Evolutionary conservation across 116 monocot genomes (phyloP).

Genomic region (Trichopus zeylanicus): DNA sequence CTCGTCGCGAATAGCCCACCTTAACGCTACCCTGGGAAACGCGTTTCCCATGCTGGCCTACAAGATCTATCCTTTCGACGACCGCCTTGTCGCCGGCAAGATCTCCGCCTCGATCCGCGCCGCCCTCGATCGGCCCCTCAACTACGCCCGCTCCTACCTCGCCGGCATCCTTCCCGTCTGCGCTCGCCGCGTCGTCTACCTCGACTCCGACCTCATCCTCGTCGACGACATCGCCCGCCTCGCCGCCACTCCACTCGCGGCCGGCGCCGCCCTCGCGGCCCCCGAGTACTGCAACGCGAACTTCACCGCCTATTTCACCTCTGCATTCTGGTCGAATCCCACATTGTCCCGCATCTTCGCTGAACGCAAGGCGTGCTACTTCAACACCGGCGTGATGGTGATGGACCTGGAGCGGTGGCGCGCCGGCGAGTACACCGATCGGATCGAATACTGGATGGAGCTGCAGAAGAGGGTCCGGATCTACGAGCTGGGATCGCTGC

Average conservation of each 20-base stretch:
- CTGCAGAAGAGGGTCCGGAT: constrained; percentile 62
- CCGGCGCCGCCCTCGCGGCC: constrained; percentile 42
- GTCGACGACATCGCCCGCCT: constrained; percentile 54
- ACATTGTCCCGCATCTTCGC: constrained; percentile 37
- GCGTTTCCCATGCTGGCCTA: constrained; percentile 61
- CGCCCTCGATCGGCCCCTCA: constrained; percentile 70
- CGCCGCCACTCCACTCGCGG: constrained; percentile 29
- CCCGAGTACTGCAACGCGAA: constrained; percentile 81
- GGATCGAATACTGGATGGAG: constrained; percentile 75
- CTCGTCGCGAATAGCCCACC: constrained; percentile 17
- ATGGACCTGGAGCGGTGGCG: constrained; percentile 58
- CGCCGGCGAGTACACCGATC: constrained; percentile 29
- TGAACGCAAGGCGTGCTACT: constrained; percentile 45
- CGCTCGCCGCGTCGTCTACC: no score
- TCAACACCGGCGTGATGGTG: no score
- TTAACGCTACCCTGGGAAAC: constrained; percentile 34
- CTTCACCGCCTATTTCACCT: constrained; percentile 64
- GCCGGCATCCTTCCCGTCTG: constrained; percentile 34
- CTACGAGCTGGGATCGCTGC: constrained; percentile 68
- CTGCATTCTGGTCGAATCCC: constrained; percentile 51
- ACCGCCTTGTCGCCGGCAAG: constrained; percentile 35
- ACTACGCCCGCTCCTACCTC: constrained; percentile 74
- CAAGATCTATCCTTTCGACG: constrained; percentile 56
- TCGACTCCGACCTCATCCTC: no score
- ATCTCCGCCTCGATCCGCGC: constrained; percentile 72